Evolutionary conservation across 495 filamentous ascomycete species (phyloP).

Genomic region (Zalerion maritima): DNA sequence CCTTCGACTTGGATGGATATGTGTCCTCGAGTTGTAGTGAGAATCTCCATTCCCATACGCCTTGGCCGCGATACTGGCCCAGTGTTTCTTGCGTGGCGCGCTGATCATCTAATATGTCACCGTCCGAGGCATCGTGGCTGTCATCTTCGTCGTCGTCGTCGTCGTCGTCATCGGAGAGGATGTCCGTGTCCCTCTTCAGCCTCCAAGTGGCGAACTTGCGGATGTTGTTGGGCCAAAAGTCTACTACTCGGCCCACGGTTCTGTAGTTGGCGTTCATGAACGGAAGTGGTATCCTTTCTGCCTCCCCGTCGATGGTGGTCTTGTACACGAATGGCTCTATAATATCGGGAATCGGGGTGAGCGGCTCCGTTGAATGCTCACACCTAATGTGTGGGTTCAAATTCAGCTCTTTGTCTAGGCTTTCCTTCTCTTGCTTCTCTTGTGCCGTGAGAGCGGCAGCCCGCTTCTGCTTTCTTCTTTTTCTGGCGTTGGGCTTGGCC

Average conservation of each 20-base stretch:
- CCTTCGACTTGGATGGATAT: conserved; percentile 12
- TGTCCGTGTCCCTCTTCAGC: conserved; percentile 26
- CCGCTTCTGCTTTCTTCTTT: conserved; percentile 7
- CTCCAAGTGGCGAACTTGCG: conserved; percentile 55
- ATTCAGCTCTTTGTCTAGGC: conserved; percentile 8
- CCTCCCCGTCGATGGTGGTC: conserved; percentile 17
- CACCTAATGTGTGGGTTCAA: conserved; percentile 23
- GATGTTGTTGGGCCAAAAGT: conserved; percentile 60
- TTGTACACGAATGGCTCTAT: conserved; percentile 24
- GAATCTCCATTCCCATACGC: conserved; percentile 68
- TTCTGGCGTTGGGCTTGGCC: too few relatives aligned
- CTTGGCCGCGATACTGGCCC: conserved; percentile 9
- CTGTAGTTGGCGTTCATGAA: conserved; percentile 66
- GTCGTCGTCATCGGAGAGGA: conserved; percentile 28
- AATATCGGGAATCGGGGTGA: conserved; percentile 34
- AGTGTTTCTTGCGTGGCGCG: neutral
- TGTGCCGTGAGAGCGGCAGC: conserved; percentile 20
- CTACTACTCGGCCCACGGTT: conserved; percentile 55
- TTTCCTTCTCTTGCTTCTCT: conserved; percentile 19
- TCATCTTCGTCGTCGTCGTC: conserved; percentile 5
- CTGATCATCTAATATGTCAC: conserved; percentile 3
- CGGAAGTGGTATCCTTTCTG: conserved; percentile 33
- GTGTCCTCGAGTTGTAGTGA: conserved; percentile 55
- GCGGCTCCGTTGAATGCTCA: conserved; percentile 23
- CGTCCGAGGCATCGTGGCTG: conserved; percentile 5